Evolutionary conservation across 805 yeast genomes (phyloP).

Genomic region (Sungouiozyma ichnusensis): DNA sequence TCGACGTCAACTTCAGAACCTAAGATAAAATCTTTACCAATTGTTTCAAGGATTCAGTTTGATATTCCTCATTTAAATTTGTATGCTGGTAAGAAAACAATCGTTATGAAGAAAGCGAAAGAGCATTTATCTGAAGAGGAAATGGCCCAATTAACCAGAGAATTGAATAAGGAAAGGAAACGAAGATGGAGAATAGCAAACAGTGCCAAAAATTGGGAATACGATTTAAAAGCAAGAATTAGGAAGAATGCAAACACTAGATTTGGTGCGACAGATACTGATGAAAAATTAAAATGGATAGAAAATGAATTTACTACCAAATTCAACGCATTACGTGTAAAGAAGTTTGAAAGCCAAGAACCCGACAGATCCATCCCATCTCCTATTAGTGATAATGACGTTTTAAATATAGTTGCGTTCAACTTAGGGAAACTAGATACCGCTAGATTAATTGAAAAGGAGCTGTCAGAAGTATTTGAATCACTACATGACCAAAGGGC

Average conservation of each 20-base stretch:
- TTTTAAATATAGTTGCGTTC: constrained; percentile 22
- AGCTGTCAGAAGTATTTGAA: constrained; percentile 15
- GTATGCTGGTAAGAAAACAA: constrained; percentile 12
- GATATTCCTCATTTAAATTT: constrained; percentile 13
- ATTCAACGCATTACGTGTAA: constrained; percentile 3
- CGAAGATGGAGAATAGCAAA: constrained; percentile 40
- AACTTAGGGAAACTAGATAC: constrained; percentile 19
- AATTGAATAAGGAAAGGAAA: constrained; percentile 25
- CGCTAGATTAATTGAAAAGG: constrained; percentile 21
- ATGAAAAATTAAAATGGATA: constrained; percentile 57
- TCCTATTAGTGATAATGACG: constrained; percentile 21
- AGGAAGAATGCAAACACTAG: constrained; percentile 56
- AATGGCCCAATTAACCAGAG: constrained; percentile 16
- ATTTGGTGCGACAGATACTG: constrained; percentile 52
- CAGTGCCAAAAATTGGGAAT: constrained; percentile 71
- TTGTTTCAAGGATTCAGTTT: constrained; percentile 5
- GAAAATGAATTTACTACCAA: constrained; percentile 62
- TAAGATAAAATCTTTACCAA: neutral
- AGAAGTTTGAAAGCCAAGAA: constrained; percentile 4
- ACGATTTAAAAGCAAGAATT: constrained; percentile 73
- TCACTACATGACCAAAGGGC: neutral
- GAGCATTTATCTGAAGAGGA: constrained; percentile 14
- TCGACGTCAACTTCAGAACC: neutral
- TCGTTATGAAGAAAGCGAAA: constrained; percentile 19
- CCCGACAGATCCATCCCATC: constrained; percentile 6